Conservation (phyloP, 192 early-diverging fungal genomes). For the Mortierella alpina region DNA sequence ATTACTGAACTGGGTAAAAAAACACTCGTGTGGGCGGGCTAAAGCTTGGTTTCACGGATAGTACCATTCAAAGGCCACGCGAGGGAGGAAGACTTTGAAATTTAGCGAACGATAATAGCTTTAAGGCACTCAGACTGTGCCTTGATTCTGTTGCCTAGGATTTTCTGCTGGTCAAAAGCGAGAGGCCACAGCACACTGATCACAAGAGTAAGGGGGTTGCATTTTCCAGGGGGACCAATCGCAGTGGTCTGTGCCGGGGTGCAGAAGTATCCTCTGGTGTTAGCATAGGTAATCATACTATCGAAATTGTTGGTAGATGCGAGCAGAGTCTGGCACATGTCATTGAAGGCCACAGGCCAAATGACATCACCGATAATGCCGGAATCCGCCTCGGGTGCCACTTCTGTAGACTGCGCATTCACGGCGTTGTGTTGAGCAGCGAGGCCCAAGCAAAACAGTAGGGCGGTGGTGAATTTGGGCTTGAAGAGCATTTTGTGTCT, state of each 20-base stretch:
- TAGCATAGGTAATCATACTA: neutral
- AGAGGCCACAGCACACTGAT: neutral
- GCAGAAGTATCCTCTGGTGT: slow-evolving; percentile 4
- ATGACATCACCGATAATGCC: slow-evolving; percentile 2
- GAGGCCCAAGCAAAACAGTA: neutral
- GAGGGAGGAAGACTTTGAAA: neutral
- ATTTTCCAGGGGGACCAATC: neutral
- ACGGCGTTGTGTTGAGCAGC: slow-evolving; percentile 5
- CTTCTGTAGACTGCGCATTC: neutral
- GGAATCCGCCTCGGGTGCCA: neutral
- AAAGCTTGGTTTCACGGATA: too few species aligned
- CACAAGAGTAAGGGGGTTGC: neutral
- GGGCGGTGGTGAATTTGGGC: slow-evolving; percentile 1
- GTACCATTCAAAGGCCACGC: too few species aligned
- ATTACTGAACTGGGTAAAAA: too few species aligned
- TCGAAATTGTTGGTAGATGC: slow-evolving; percentile 1
- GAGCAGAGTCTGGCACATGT: slow-evolving; percentile 7
- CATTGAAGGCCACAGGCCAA: slow-evolving; percentile 2
- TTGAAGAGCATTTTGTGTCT: slow-evolving; percentile 11
- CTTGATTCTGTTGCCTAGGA: slow-evolving; percentile 1
- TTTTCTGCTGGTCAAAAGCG: slow-evolving; percentile 3
- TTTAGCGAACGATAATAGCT: neutral
- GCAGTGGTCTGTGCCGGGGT: slow-evolving; percentile 2
- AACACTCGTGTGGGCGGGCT: too few species aligned
- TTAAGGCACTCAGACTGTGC: slow-evolving; percentile 7